Base-by-base conservation (phyloP, 2,329 filamentous ascomycete species). In the Sporothrix brasiliensis region DNA sequence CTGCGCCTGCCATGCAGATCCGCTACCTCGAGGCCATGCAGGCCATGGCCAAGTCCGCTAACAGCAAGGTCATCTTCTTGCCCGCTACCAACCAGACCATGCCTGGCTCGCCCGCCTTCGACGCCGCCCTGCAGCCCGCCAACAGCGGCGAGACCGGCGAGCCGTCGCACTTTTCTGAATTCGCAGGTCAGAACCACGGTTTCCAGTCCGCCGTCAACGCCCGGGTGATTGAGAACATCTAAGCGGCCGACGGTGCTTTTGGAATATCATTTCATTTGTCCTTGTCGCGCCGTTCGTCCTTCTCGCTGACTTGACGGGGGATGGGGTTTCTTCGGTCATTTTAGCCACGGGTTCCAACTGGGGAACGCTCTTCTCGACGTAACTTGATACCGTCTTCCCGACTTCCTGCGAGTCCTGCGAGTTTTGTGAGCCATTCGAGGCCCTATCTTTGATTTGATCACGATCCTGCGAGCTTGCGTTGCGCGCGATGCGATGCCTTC, bases 21-120 rank as follows among this genome's bases (percentile, higher is more conserved):
- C 86, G 94, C 75, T 98, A 98, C 81, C 91, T 99, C 75, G 95
- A 99, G 83, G 94, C 95, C 4, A 98, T 98, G 94, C 95, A 98
- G 80, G 88, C 92, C 54, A 99, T 99, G 94, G 95, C 95, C 76
- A 98, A 97, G 87, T 88, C 88, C 0, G 92, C 93, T 63, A 96
- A 93, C 81, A 87, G 85, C 81, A 96, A 96, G 83, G 91, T 95
- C 77, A 94, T 94, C 76, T 94, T 95, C 85, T 78, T 95, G 75
- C 91, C 91, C 1, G 88, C 85, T 10, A 80, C 84, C 53, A 87
- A 86, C 79, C 87, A 91, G 81, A 88, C 86, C 19, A 86, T 90
- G 77, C 83, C 79, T 72, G 77, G 75, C 71, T 74, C 76, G 11
- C 53, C 77, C 1, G 79, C 80, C 53, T 79, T 86, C 75, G 80